Evolutionary conservation across 1,284 basidiomycete genomes (phyloP).

Genomic region (Chondrostereum purpureum): DNA sequence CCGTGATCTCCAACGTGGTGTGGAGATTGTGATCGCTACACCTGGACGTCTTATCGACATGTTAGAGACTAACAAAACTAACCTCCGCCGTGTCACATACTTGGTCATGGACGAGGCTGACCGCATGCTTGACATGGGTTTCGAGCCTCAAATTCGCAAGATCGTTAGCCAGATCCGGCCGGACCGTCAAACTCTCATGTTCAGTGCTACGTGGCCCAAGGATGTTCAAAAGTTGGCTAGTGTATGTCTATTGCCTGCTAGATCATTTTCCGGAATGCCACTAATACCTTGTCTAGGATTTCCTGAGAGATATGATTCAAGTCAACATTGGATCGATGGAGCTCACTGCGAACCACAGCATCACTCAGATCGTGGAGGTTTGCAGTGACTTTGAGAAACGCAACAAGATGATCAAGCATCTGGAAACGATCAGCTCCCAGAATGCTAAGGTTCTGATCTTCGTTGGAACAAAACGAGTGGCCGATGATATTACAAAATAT

Average conservation of each 20-base stretch:
- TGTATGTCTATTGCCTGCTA: constrained; percentile 30
- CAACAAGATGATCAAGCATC: constrained; percentile 91
- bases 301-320: constrained; percentile 94
- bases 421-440: constrained; percentile 93
- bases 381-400: constrained; percentile 99
- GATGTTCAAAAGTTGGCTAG: constrained; percentile 97
- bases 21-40: constrained; percentile 94
- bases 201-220: constrained; percentile 99
- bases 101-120: constrained; percentile 99
- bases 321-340: constrained; percentile 99
- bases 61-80: constrained; percentile 94
- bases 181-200: constrained; percentile 93
- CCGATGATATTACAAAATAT: constrained; percentile 98
- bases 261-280: not conserved
- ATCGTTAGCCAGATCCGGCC: constrained; percentile 95
- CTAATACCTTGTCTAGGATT: constrained; percentile 55
- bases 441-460: constrained; percentile 99
- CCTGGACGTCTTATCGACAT: constrained; percentile 90
- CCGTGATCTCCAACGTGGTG: constrained; percentile 93
- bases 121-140: constrained; percentile 98
- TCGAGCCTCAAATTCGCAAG: constrained; percentile 99
- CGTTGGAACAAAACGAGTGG: constrained; percentile 95
- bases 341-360: constrained; percentile 97
- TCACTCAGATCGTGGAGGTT: constrained; percentile 93
- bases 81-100: constrained; percentile 93